These are phyloP conservation scores for Diplogelasinospora grovesii DNA, from an alignment of 495 filamentous ascomycete species.

Conservation along the genomic window DNA sequence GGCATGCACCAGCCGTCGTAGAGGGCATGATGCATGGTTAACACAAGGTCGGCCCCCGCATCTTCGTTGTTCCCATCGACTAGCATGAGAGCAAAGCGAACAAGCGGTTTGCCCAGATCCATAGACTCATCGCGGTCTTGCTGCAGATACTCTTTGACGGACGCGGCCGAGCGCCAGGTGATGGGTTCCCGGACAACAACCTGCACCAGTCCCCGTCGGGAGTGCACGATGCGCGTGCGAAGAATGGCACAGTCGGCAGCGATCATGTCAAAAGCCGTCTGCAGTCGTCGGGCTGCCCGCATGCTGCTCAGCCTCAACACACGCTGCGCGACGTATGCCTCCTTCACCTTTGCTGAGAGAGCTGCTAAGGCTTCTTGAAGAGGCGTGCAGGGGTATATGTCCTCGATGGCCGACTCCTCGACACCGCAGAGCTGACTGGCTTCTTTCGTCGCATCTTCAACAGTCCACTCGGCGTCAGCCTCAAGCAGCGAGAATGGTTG, in stretches of 20 bases:
- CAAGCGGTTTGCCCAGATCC: slow-evolving; percentile 48
- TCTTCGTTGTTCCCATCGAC: too few relatives aligned
- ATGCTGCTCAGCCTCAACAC: slow-evolving; percentile 28
- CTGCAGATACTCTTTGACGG: slow-evolving; percentile 41
- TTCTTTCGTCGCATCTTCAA: slow-evolving; percentile 18
- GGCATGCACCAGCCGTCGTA: slow-evolving; percentile 65
- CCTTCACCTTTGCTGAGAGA: slow-evolving; percentile 49
- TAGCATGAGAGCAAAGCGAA: slow-evolving; percentile 50
- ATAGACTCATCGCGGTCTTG: slow-evolving; percentile 38
- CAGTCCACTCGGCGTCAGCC: slow-evolving; percentile 18
- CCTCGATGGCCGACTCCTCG: slow-evolving; percentile 36
- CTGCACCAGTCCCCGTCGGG: slow-evolving; percentile 49
- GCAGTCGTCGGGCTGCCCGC: slow-evolving; percentile 32
- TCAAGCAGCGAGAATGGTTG: slow-evolving; percentile 28
- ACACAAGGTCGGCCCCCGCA: slow-evolving; percentile 44
- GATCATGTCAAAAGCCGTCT: slow-evolving; percentile 45
- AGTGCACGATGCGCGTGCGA: slow-evolving; percentile 56
- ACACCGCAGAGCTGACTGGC: slow-evolving; percentile 24
- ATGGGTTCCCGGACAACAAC: slow-evolving; percentile 48
- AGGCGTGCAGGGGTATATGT: slow-evolving; percentile 64
- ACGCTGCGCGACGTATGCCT: slow-evolving; percentile 52
- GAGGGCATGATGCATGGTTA: slow-evolving; percentile 60
- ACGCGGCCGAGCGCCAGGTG: slow-evolving; percentile 36
- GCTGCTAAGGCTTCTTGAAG: slow-evolving; percentile 65
- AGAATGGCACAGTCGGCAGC: slow-evolving; percentile 45